Percentiles rank a stretch among this genome's conserved stretches.
Conservation (phyloP, 2,329 filamentous ascomycete genomes). For the Cladosporium sp. region DNA sequence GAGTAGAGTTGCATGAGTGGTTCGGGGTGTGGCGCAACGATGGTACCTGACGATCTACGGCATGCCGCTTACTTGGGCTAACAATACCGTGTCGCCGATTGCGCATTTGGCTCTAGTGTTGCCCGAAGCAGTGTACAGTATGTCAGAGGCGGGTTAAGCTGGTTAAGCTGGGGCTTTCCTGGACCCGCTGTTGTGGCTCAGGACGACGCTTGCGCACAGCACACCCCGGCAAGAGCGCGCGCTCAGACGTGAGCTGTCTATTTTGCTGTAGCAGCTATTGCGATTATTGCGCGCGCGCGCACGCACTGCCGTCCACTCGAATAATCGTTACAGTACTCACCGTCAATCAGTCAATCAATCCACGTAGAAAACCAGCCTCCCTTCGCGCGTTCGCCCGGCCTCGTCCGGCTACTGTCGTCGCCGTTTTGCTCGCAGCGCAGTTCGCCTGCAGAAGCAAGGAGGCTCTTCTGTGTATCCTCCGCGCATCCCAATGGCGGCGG, state of each 20-base stretch:
- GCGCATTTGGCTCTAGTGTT: slow-evolving; percentile 6
- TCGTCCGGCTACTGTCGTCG: background rate
- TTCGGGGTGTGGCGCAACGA: slow-evolving; percentile 16
- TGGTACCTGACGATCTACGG: slow-evolving; percentile 21
- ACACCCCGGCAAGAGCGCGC: background rate
- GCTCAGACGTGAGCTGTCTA: background rate
- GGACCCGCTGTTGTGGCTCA: background rate
- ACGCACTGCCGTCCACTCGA: background rate
- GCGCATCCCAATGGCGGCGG: slow-evolving; percentile 26
- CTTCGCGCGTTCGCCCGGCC: background rate
- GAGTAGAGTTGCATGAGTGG: slow-evolving; percentile 11
- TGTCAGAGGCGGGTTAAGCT: background rate
- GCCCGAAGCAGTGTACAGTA: background rate
- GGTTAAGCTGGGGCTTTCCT: background rate
- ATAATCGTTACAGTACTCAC: background rate
- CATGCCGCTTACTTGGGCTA: background rate
- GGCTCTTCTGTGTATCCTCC: slow-evolving; percentile 27
- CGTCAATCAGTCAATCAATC: background rate
- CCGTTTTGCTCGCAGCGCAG: slow-evolving; percentile 8
- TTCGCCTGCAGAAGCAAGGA: slow-evolving; percentile 29
- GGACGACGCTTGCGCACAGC: background rate
- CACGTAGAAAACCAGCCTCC: background rate
- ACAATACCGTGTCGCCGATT: background rate
- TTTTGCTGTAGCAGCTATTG: slow-evolving; percentile 5
- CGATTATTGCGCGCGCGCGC: background rate